Evolutionary conservation across 179 eudicot genomes (phyloP).

Genomic region (Amaranthus tricolor): DNA sequence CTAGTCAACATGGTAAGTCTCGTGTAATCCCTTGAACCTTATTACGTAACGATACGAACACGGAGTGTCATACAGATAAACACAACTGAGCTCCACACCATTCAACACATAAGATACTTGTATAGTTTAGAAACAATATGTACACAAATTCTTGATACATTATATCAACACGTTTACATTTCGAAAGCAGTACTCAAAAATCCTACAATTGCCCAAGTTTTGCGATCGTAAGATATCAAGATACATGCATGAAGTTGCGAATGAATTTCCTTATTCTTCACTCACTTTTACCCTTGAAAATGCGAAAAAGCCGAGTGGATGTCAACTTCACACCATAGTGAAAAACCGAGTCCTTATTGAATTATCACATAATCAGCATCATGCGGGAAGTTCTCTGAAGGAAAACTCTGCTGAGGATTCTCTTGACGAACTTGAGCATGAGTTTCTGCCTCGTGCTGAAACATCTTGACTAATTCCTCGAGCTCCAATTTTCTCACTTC

Average conservation of each 20-base stretch:
- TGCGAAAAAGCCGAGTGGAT: background rate
- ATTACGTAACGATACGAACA: no score
- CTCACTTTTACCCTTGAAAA: background rate
- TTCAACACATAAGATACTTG: no score
- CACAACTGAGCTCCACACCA: no score
- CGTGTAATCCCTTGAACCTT: no score
- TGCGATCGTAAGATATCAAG: background rate
- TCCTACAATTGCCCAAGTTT: background rate
- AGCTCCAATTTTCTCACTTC: slow-evolving; percentile 82
- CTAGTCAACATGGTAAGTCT: no score
- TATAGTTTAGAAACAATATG: background rate
- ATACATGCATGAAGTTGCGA: background rate
- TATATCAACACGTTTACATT: background rate
- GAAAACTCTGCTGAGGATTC: slow-evolving; percentile 39
- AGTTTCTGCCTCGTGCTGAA: slow-evolving; percentile 94
- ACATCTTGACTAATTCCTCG: slow-evolving; percentile 75
- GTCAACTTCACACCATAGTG: background rate
- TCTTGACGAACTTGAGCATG: slow-evolving; percentile 82
- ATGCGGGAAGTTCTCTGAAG: slow-evolving; percentile 39
- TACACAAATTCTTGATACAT: background rate
- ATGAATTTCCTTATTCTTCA: background rate
- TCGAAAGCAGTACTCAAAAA: background rate
- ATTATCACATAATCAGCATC: slow-evolving; percentile 69
- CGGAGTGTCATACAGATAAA: no score
- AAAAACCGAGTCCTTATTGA: slow-evolving; percentile 18